phyloP scores from a whole-genome alignment of 345 rosid species.

The Conringia planisiliqua region DNA sequence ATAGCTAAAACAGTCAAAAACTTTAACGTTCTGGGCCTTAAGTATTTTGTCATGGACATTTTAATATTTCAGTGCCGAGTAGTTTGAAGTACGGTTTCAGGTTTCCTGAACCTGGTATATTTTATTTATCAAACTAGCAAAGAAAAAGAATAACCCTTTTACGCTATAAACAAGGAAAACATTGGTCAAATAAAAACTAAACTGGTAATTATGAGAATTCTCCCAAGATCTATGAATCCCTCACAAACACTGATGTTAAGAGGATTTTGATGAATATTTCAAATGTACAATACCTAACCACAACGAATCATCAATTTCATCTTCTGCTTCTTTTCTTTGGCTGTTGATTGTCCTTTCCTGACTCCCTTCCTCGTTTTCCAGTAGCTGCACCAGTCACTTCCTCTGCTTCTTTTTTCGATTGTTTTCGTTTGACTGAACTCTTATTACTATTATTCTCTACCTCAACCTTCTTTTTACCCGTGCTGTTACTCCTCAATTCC shows the following conservation, averaged over 20 bases:
- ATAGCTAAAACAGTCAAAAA: neutral
- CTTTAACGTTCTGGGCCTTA: neutral
- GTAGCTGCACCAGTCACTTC: constrained; percentile 3
- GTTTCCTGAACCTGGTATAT: neutral
- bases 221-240: constrained; percentile 14
- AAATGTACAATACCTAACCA: constrained; percentile 29
- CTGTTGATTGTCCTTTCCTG: constrained; percentile 22
- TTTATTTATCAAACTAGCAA: neutral
- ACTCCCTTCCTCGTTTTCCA: constrained; percentile 53
- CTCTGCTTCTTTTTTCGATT: constrained; percentile 40
- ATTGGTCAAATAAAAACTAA: constrained; percentile 1
- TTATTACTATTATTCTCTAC: constrained; percentile 33
- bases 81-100: neutral
- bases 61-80: neutral
- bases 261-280: constrained; percentile 12
- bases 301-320: constrained; percentile 5
- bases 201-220: neutral
- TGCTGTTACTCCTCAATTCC: constrained; percentile 33
- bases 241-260: neutral
- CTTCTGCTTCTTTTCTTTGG: constrained; percentile 43
- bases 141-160: neutral
- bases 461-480: constrained; percentile 34
- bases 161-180: neutral
- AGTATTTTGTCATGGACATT: neutral
- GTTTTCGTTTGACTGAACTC: constrained; percentile 39